phyloP scores from a whole-genome alignment of 2,329 filamentous ascomycete species.

The Trichoderma semiorbis region DNA sequence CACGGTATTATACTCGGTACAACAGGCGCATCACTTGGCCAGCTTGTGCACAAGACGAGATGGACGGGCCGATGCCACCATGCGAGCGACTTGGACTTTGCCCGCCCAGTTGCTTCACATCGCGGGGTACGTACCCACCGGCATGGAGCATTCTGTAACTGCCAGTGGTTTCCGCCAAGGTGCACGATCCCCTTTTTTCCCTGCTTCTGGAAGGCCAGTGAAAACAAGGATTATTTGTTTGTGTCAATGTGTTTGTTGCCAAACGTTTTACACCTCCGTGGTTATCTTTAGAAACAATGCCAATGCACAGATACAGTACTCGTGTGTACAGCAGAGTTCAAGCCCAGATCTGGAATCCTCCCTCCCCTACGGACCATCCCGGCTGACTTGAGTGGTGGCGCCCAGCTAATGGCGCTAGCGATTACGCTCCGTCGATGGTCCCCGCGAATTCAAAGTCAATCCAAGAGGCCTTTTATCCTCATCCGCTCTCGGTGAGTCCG shows the following conservation, averaged over 20 bases:
- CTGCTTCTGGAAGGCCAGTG: not conserved
- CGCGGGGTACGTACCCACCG: conserved; percentile 15
- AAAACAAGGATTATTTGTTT: not conserved
- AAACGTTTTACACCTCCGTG: not conserved
- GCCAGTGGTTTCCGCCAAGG: not conserved
- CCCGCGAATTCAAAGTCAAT: conserved; percentile 6
- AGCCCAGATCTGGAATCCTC: conserved; percentile 7
- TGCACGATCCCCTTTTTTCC: not conserved
- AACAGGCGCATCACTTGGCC: conserved; percentile 7
- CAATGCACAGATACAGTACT: not conserved
- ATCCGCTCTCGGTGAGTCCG: conserved; percentile 7
- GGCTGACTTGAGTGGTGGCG: conserved; percentile 7
- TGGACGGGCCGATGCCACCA: conserved; percentile 14
- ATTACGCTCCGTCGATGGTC: conserved; percentile 11
- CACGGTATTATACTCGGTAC: conserved; percentile 11
- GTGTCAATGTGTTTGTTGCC: not conserved
- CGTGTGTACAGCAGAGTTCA: not conserved
- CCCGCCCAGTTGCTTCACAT: conserved; percentile 5
- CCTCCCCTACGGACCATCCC: conserved; percentile 7
- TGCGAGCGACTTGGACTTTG: not conserved
- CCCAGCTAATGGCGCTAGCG: conserved; percentile 8
- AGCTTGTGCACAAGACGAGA: not conserved
- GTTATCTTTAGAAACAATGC: not conserved
- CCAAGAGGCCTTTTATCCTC: not conserved
- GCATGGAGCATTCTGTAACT: conserved; percentile 14